Evolutionary conservation across 148 eudicot species (phyloP).

Genomic region (Rhododendron ovatum): DNA sequence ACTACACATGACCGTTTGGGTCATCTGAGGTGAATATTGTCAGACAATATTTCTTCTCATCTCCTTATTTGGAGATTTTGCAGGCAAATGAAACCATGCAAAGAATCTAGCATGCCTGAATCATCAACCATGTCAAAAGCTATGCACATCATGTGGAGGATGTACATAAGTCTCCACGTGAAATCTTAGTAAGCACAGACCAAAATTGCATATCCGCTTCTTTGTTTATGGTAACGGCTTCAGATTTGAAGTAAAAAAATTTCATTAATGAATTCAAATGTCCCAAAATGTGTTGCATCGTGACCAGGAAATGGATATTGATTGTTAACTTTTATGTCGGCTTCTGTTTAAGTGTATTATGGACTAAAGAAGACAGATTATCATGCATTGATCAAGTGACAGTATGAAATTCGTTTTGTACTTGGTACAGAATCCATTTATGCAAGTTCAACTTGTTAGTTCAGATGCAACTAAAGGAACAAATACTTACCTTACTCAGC

Average conservation of each 20-base stretch:
- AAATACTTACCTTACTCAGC: constrained; percentile 64
- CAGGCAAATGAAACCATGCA: neutral
- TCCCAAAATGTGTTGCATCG: neutral
- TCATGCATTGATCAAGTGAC: neutral
- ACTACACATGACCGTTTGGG: neutral
- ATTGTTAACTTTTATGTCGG: neutral
- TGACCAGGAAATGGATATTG: constrained; percentile 6
- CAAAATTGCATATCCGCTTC: neutral
- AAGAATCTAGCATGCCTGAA: neutral
- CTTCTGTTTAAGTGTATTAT: neutral
- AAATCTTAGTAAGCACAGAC: neutral
- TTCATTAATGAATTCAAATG: neutral
- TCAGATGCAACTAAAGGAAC: constrained; percentile 1
- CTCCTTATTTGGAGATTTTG: neutral
- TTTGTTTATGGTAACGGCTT: neutral
- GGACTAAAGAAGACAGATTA: neutral
- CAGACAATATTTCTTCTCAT: neutral
- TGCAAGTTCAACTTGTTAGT: neutral
- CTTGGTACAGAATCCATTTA: neutral
- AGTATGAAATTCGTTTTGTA: neutral
- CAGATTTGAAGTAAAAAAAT: neutral
- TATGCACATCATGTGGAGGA: neutral
- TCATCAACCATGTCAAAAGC: neutral
- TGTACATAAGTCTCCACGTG: neutral
- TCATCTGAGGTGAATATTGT: neutral